Evolutionary conservation across 805 yeast species (phyloP), one percentile per base, ranked within the genome.

Genomic region (Nakazawaea sp.): DNA sequence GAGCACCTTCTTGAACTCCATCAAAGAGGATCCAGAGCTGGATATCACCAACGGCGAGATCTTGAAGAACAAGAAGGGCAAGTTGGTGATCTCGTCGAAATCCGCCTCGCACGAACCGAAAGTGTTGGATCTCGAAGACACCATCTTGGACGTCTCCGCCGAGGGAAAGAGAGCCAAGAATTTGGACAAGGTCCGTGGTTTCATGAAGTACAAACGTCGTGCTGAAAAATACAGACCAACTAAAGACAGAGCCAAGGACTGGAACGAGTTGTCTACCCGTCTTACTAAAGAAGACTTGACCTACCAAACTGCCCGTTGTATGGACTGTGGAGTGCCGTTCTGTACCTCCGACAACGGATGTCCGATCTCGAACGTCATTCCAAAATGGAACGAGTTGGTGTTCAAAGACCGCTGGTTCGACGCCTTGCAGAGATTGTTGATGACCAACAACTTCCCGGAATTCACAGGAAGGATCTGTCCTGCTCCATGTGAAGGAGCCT

Each of bases 251-350:
- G 70, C 87, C 39, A 72, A 72, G 51, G 97, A 92, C 62, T 92
- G 97, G 97, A 75, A 81, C 46, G 97, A 90, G 64, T 72, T 90
- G 58, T 78, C 94, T 10, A 64, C 76, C 11, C 76, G 96, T 39
- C 69, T 90, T 50, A 68, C 87, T 40, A 83, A 85, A 62, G 88
- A 83, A 36, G 97, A 92, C 48, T 80, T 90, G 53, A 75, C 79
- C 58, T 75, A 72, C 58, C 97, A 90, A 68, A 85, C 97, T 41
- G 96, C 97, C 12, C 78, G 98, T 62, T 90, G 98, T 73, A 90
- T 92, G 95, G 97, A 90, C 64, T 90, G 98, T 71, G 98, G 98
- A 70, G 94, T 92, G 51, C 98, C 98, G 42, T 90, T 90, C 77
- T 90, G 98, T 71, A 94, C 90, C 55, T 82, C 95, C 33, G 97